Evolutionary conservation across 257 asterid genomes (phyloP).

Genomic region (Jacaranda copaia): DNA sequence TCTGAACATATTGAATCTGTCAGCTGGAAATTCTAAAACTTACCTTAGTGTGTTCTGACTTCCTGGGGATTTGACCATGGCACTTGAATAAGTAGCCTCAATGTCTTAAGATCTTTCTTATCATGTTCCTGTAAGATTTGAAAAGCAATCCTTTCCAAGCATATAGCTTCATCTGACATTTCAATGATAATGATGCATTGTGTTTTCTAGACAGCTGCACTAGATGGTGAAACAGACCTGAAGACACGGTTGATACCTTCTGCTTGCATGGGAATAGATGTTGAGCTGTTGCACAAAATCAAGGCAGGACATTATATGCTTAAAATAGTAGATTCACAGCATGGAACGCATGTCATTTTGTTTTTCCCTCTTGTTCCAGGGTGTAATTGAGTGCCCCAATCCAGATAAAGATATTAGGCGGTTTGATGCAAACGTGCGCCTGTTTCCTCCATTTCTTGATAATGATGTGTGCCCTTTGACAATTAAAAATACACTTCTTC

Average conservation of each 20-base stretch:
- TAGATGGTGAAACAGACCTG: conserved; percentile 98
- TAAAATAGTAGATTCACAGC: conserved; percentile 19
- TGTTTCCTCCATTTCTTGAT: conserved; percentile 98
- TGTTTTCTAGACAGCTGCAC: conserved; percentile 82
- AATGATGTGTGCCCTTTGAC: conserved; percentile 95
- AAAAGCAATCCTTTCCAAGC: neutral
- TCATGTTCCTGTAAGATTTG: conserved; percentile 17
- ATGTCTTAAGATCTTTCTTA: conserved; percentile 23
- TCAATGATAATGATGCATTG: conserved; percentile 27
- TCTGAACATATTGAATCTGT: conserved; percentile 2
- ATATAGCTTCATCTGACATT: conserved; percentile 20
- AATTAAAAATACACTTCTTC: conserved; percentile 86
- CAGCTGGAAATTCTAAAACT: neutral
- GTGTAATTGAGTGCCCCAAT: conserved; percentile 93
- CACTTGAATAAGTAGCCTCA: neutral
- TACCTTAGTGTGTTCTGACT: conserved; percentile 10
- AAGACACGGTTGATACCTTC: conserved; percentile 92
- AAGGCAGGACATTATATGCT: conserved; percentile 61
- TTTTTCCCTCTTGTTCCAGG: conserved; percentile 58
- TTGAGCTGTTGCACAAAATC: conserved; percentile 86
- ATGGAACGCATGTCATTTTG: conserved; percentile 29
- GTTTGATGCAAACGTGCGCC: conserved; percentile 92
- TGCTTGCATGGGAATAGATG: conserved; percentile 96
- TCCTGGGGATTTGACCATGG: conserved; percentile 13
- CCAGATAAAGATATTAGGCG: conserved; percentile 97